A percentile compares a stretch with the other conserved stretches of the same genome.
phyloP scores from a whole-genome alignment of 768 basidiomycete species.

The Tephrocybe sp. region DNA sequence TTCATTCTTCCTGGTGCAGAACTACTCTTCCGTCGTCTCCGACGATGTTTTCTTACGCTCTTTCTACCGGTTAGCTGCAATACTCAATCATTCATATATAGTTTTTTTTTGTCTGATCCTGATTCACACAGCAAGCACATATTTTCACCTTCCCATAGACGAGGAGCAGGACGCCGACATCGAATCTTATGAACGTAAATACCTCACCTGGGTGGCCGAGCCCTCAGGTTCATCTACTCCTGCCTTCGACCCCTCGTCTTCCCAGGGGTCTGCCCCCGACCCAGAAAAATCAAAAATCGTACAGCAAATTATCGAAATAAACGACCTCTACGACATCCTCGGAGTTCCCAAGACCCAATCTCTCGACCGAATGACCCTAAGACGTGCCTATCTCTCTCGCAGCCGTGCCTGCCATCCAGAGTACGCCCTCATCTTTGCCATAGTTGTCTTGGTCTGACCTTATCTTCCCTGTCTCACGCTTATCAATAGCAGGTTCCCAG shows the following conservation, averaged over 20 bases:
- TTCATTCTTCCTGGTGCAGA: neutral
- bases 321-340: slow-evolving; percentile 74
- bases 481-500: slow-evolving; percentile 70
- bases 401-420: slow-evolving; percentile 86
- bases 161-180: slow-evolving; percentile 53
- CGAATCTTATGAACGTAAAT: slow-evolving; percentile 44
- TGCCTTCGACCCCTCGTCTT: slow-evolving; percentile 5
- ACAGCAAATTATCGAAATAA: slow-evolving; percentile 53
- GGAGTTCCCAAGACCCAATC: slow-evolving; percentile 52
- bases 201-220: slow-evolving; percentile 48
- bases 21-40: slow-evolving; percentile 6
- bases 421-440: slow-evolving; percentile 39
- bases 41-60: slow-evolving; percentile 46
- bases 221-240: slow-evolving; percentile 29
- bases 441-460: slow-evolving; percentile 5
- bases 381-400: slow-evolving; percentile 75
- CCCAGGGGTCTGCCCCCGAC: slow-evolving; percentile 2
- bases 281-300: slow-evolving; percentile 32
- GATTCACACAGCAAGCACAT: slow-evolving; percentile 48
- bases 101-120: slow-evolving; percentile 9
- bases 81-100: neutral
- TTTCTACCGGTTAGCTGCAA: slow-evolving; percentile 38
- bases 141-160: slow-evolving; percentile 65
- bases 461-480: slow-evolving; percentile 14
- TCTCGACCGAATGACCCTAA: slow-evolving; percentile 61